Conservation (phyloP, 225 moss, liverwort and hornwort genomes). For the Thuidium tamariscinum region DNA sequence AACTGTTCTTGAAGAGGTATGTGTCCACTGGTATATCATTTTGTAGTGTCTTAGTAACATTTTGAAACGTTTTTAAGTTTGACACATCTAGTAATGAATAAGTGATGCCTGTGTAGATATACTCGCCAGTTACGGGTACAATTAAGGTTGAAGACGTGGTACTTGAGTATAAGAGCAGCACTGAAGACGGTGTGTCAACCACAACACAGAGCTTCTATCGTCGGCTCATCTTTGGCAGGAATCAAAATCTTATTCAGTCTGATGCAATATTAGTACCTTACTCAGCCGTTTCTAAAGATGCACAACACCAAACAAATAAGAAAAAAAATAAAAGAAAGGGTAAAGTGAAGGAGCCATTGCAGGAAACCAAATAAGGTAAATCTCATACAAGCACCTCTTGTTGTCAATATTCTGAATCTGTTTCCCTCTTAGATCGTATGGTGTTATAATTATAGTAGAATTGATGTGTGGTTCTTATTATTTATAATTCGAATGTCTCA, state of each 20-base stretch:
- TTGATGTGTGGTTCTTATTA: background rate
- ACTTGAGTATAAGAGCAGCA: slow-evolving; percentile 35
- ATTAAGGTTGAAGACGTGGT: slow-evolving; percentile 85
- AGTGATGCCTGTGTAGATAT: slow-evolving; percentile 32
- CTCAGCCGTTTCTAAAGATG: slow-evolving; percentile 8
- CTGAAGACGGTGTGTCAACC: slow-evolving; percentile 10
- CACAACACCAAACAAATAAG: slow-evolving; percentile 10
- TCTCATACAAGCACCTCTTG: background rate
- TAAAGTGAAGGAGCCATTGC: slow-evolving; percentile 31
- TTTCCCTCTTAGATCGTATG: background rate
- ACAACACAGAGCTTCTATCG: slow-evolving; percentile 43
- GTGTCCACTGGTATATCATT: background rate
- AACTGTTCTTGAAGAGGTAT: slow-evolving; percentile 72
- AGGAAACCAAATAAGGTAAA: slow-evolving; percentile 19
- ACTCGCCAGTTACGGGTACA: slow-evolving; percentile 71
- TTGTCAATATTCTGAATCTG: background rate
- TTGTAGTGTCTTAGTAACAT: background rate
- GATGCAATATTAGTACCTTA: slow-evolving; percentile 66
- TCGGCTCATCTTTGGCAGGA: slow-evolving; percentile 82
- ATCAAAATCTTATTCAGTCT: slow-evolving; percentile 83
- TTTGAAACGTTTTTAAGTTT: background rate
- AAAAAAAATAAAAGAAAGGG: slow-evolving; percentile 52
- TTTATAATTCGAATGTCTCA: background rate
- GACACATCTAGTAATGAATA: background rate
- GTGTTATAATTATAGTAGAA: background rate